phyloP scores from a whole-genome alignment of 2,329 filamentous ascomycete species.

The Fusarium armeniacum region DNA sequence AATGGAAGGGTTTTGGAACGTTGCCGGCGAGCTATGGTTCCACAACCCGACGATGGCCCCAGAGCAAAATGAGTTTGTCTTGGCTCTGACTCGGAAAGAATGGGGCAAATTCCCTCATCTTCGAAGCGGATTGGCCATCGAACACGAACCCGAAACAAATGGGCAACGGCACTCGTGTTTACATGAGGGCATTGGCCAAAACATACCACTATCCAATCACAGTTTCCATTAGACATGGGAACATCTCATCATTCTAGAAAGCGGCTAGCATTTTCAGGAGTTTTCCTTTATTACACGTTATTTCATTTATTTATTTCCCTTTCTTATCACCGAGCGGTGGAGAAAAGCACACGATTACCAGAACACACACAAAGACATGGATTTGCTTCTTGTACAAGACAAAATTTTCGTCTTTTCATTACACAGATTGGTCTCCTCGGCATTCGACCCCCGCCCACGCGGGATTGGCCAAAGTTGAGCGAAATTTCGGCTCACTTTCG shows the following conservation, averaged over 20 bases:
- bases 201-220: conserved; percentile 33
- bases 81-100: conserved; percentile 41
- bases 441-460: conserved; percentile 32
- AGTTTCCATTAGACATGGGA: conserved; percentile 43
- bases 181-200: conserved; percentile 27
- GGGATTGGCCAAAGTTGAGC: conserved; percentile 25
- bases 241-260: conserved; percentile 44
- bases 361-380: conserved; percentile 37
- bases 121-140: conserved; percentile 16
- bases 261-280: conserved; percentile 47
- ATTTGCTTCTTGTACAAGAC: conserved; percentile 40
- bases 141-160: conserved; percentile 40
- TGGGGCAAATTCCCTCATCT: conserved; percentile 21
- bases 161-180: conserved; percentile 31
- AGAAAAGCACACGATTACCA: conserved; percentile 35
- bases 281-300: conserved; percentile 41
- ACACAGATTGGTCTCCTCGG: conserved; percentile 23
- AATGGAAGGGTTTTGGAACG: conserved; percentile 50
- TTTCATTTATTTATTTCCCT: conserved; percentile 37
- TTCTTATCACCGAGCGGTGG: conserved; percentile 39
- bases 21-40: conserved; percentile 33
- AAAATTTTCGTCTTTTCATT: conserved; percentile 17
- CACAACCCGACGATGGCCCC: conserved; percentile 39
- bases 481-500: conserved; percentile 41
- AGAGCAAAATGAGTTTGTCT: conserved; percentile 24